Evolutionary conservation across 2,329 filamentous ascomycete species (phyloP), one percentile per base, ranked within the genome.

Genomic region (Mollisia scopiformis): DNA sequence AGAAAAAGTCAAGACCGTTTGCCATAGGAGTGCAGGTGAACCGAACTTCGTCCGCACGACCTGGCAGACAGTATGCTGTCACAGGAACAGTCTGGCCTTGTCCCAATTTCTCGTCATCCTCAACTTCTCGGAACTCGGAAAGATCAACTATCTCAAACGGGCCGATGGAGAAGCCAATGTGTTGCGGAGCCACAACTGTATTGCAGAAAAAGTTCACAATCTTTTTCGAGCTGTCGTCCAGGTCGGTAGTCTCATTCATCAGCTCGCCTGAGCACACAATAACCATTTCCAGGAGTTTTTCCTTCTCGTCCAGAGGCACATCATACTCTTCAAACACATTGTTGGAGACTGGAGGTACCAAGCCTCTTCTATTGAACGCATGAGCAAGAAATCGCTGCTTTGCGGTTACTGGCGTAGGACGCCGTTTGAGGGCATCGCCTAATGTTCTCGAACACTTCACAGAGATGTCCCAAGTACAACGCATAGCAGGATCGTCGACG

Each of bases 91-190:
- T 93, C 71, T 92, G 96, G 13, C 66, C 69, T 66, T 90, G 87
- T 2, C 92, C 92, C 57, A 99, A 85, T 73, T 93, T 92, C 68
- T 96, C 92, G 71, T 97, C 93, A 66, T 97, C 92, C 68, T 96
- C 92, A 64, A 92, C 92, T 49, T 93, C 92, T 54, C 96, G 88
- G 70, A 92, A 97, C 68, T 94, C 91, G 2, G 92, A 90, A 5
- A 99, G 81, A 72, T 97, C 92, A 56, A 98, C 88, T 68, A 94
- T 90, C 75, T 98, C 93, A 73, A 99, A 99, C 0, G 96, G 95
- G 0, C 96, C 95, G 58, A 98, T 86, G 2, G 93, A 91, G 74
- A 99, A 97, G 4, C 93, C 94, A 65, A 99, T 88, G 73, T 98
- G 94, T 64, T 93, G 90, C 1, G 94, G 89, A 1, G 93, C 88